Evolutionary conservation across 176 grass and related monocot genomes (phyloP), one percentile per base, ranked within the genome.

Genomic region (Phyllostachys edulis): DNA sequence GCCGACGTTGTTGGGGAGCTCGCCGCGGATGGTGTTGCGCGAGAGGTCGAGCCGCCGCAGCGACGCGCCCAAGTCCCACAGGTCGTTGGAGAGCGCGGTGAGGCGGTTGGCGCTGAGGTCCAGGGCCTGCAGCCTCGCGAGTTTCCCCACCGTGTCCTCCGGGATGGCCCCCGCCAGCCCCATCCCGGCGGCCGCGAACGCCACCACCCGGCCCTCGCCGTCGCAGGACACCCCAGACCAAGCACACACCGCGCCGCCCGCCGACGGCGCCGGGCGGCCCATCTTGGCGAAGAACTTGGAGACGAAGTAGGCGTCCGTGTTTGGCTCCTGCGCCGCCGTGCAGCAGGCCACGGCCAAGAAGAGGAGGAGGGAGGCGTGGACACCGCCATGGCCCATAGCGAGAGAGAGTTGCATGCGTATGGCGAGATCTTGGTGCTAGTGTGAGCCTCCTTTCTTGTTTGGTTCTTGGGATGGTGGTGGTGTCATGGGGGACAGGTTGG

Each of bases 281-380:
- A 94, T 88, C 82, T 81, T 89, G 46, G 13, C 51, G 81, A 94
- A 92, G 78, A 99, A 99, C 16, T 60, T 52, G 27, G 88, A 69
- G 59, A 99, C 85, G 80, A 92, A 92, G 84, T 45, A 92, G 51
- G 72, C 96, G 82, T 99, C 96, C 49, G 96, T 87, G 89, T 99
- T 94, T 54, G 88, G 93, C 42, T 95, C 91, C 76, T 92, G 93
- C 47, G 87, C 87, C 80, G 73, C 75, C 17, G 67, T 63, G 67
- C 32, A 73, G 42, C 52, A 67, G 5, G 38, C 27, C 54, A 57
- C 26, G 15, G 79, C 57, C 40, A 90, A 4, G 74, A 90, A 62
- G 4, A 87, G 12, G 12, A 83, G 5, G 34, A 16, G 0, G 10
- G 63, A 34, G 51, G 20, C 20, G 66, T 56, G 10, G n/a, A 50